Base-by-base conservation (phyloP, 805 yeast species). In the Yamadazyma sp. region DNA sequence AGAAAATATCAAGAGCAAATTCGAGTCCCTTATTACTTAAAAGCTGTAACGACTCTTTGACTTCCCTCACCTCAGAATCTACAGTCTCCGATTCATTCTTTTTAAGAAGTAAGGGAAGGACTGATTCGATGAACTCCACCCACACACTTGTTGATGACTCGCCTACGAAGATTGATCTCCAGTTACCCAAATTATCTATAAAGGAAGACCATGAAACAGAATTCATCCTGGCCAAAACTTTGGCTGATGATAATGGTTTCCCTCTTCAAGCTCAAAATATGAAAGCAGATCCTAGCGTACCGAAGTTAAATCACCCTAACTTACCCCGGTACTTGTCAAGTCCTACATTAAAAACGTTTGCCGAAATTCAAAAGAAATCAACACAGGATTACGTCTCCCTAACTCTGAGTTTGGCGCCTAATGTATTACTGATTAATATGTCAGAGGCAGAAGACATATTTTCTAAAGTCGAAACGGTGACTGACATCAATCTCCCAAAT, bases 401-500 rank as follows among this genome's bases (percentile, higher is more conserved):
- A n/a, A 42, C 35, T 7, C 2, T 13, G 12, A 35, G 25, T 9
- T 33, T 46, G 7, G 31, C 38, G 4, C 18, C 28, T 4, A 32
- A 31, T 28, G 29, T 46, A 10, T 15, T 15, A 13, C 32, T 32
- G 18, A 7, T 46, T 3, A n/a, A 28, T 5, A n/a, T 15, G 6
- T 11, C 15, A 11, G 40, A 43, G 10, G 14, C 39, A 6, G 17
- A 16, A 6, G 21, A 24, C 2, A 20, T 44, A 23, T 22, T 39
- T 19, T 16, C 35, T 3, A 30, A 37, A 9, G 28, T 40, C 11
- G 38, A 34, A 14, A 17, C 27, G 13, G 21, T 38, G 0, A 20
- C 26, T 31, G 38, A 22, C 1, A 24, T 44, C 37, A 7, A 34
- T 28, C 17, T 47, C 11, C 52, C 55, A 3, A 43, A 50, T 20